These are phyloP conservation scores for Hypomyces perniciosus DNA, from an alignment of 2,329 filamentous ascomycete genomes.

Conservation along the genomic window DNA sequence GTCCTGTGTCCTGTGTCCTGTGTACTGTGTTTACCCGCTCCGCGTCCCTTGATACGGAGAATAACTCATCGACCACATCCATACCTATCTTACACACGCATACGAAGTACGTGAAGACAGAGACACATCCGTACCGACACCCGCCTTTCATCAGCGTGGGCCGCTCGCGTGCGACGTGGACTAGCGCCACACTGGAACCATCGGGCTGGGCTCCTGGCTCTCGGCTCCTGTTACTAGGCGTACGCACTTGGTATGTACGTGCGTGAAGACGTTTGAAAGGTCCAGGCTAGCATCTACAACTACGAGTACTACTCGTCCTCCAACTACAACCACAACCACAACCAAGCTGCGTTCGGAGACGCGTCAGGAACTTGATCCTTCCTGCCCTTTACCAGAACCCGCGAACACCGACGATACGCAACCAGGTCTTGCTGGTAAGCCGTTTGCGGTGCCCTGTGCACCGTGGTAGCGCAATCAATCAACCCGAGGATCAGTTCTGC, in stretches of 20 bases:
- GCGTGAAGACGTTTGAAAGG: no score
- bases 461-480: slow-evolving; percentile 4
- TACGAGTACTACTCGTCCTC: no score
- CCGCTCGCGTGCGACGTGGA: slow-evolving; percentile 25
- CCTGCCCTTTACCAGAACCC: not conserved
- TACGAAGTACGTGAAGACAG: not conserved
- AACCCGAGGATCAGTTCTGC: not conserved
- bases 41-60: slow-evolving; percentile 10
- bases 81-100: not conserved
- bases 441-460: not conserved
- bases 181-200: slow-evolving; percentile 27
- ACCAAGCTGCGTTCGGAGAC: no score
- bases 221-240: not conserved
- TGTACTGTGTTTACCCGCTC: not conserved
- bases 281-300: no score
- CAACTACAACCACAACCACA: no score
- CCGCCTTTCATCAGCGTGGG: slow-evolving; percentile 20
- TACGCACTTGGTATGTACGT: no score
- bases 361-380: no score
- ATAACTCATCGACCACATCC: slow-evolving; percentile 3
- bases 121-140: not conserved
- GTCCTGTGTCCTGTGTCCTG: not conserved
- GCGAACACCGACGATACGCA: not conserved
- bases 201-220: slow-evolving; percentile 23
- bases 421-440: not conserved